Conservation (phyloP, 2,329 filamentous ascomycete species). For the Cladosporium sp. region DNA sequence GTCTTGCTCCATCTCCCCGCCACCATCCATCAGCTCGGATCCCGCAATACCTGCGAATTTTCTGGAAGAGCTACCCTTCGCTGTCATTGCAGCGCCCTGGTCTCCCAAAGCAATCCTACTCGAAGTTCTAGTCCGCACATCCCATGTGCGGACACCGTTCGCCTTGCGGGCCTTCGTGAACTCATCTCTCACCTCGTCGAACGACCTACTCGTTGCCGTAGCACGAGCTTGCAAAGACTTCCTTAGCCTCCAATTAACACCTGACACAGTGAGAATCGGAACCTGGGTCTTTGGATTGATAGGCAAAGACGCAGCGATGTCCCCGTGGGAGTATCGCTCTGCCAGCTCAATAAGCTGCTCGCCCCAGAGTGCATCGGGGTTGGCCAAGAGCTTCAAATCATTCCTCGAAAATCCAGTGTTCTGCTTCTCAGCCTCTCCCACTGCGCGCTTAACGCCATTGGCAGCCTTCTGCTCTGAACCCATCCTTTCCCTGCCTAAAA, state of each 20-base stretch:
- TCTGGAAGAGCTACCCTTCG: background rate
- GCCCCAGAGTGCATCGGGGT: background rate
- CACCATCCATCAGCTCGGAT: background rate
- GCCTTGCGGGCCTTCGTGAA: background rate
- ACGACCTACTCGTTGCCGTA: background rate
- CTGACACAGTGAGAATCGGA: background rate
- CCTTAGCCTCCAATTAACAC: background rate
- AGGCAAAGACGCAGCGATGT: background rate
- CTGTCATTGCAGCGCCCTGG: background rate
- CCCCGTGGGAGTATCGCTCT: background rate
- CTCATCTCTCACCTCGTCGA: background rate
- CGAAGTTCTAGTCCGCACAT: background rate
- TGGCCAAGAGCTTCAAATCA: background rate
- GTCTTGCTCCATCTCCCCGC: background rate
- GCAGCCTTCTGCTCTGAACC: background rate
- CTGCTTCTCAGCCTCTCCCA: background rate
- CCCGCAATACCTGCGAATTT: background rate
- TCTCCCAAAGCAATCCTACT: background rate
- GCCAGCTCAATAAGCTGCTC: background rate
- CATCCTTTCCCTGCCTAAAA: background rate
- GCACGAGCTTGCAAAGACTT: background rate
- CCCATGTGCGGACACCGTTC: background rate
- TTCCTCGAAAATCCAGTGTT: background rate
- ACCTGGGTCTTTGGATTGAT: background rate
- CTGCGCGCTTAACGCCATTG: too few relatives aligned